These are phyloP conservation scores for Podospora sp. DNA, from an alignment of 495 filamentous ascomycete species.

Conservation along the genomic window DNA sequence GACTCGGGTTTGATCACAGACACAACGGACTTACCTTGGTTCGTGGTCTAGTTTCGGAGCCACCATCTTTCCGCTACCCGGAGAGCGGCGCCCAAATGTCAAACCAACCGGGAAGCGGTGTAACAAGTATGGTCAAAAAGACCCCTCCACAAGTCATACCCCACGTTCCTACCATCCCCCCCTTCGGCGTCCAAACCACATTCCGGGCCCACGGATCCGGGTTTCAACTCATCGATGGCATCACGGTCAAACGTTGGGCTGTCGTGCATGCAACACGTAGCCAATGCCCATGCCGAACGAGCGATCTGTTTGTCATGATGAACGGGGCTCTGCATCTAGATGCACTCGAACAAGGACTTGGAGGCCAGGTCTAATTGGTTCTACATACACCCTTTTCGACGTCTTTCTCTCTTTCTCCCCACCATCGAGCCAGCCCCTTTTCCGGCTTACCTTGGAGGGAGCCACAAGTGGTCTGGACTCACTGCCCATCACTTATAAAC, in stretches of 20 bases:
- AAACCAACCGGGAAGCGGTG: no score
- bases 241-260: neutral
- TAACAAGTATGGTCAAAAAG: no score
- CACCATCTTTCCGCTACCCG: no score
- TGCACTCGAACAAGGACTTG: neutral
- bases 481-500: neutral
- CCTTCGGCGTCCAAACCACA: neutral
- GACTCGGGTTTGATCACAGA: neutral
- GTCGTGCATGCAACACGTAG: neutral
- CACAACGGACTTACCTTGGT: neutral
- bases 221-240: neutral
- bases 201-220: constrained; percentile 9
- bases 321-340: constrained; percentile 1
- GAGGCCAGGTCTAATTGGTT: neutral
- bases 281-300: neutral
- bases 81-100: no score
- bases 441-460: no score
- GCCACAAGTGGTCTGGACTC: neutral
- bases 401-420: neutral
- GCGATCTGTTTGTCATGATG: neutral
- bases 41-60: no score
- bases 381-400: neutral
- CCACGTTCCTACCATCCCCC: neutral
- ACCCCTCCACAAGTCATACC: neutral
- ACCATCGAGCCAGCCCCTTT: no score